A percentile compares a stretch with the other conserved stretches of the same genome.
Conservation (phyloP, 2,329 filamentous ascomycete genomes). For the Harringtonia aguacate region DNA sequence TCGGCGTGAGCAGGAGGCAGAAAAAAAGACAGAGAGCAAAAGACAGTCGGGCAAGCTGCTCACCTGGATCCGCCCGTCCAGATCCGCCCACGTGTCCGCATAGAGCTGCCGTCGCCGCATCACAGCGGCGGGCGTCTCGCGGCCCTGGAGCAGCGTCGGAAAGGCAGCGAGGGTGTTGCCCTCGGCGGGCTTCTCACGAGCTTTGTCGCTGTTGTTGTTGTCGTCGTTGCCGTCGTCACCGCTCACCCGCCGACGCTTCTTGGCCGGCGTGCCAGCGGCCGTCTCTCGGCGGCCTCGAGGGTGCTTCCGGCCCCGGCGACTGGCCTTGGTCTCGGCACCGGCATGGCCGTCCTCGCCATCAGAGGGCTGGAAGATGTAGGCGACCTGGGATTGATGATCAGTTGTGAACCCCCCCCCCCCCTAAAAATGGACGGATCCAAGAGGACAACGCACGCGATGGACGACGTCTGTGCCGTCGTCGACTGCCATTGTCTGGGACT, state of each 20-base stretch:
- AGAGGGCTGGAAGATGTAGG: constrained; percentile 50
- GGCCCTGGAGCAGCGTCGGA: constrained; percentile 41
- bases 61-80: constrained; percentile 54
- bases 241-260: neutral
- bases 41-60: too few relatives aligned
- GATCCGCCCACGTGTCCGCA: constrained; percentile 50
- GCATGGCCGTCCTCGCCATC: constrained; percentile 19
- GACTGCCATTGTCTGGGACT: neutral
- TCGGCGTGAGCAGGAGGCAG: neutral
- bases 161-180: constrained; percentile 24
- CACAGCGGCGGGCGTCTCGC: constrained; percentile 37
- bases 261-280: neutral
- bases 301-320: neutral
- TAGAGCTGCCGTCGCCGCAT: constrained; percentile 48
- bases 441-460: neutral
- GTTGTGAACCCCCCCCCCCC: too few relatives aligned
- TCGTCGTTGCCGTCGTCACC: neutral
- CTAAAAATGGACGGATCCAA: neutral
- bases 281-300: neutral
- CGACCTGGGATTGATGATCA: constrained; percentile 30
- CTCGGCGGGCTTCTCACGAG: neutral
- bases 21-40: constrained; percentile 9
- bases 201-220: too few relatives aligned
- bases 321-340: neutral
- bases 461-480: neutral